Evolutionary conservation across 169 alveolate species (phyloP).

Genomic region (Condylostoma magnum): DNA sequence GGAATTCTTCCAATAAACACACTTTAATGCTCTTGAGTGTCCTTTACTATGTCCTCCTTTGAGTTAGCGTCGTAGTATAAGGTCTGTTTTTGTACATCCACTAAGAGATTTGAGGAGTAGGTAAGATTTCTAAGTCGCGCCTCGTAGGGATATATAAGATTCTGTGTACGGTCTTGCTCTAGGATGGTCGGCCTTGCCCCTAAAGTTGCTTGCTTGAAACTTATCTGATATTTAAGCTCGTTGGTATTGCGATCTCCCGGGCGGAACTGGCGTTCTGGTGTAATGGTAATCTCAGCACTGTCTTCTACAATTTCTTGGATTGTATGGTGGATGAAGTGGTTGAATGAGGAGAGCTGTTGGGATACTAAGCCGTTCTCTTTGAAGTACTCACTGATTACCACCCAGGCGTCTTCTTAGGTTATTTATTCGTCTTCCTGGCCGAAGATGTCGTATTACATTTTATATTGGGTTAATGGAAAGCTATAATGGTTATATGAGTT

Average conservation of each 20-base stretch:
- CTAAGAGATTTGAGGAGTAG: slow-evolving; percentile 76
- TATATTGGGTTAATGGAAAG: too few species aligned
- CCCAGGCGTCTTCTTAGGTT: slow-evolving; percentile 87
- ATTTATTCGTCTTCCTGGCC: slow-evolving; percentile 63
- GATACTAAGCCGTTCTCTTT: slow-evolving; percentile 93
- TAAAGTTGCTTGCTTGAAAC: slow-evolving; percentile 92
- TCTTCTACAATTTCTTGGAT: slow-evolving; percentile 95
- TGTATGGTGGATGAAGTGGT: slow-evolving; percentile 93
- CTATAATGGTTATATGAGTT: too few species aligned
- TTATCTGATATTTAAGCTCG: slow-evolving; percentile 84
- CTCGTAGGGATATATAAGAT: slow-evolving; percentile 94
- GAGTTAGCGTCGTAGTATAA: slow-evolving; percentile 52
- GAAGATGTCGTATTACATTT: too few species aligned
- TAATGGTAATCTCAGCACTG: slow-evolving; percentile 90
- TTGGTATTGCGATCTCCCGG: slow-evolving; percentile 80
- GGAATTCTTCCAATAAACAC: slow-evolving; percentile 95
- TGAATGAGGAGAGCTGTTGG: slow-evolving; percentile 95
- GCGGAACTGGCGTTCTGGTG: slow-evolving; percentile 83
- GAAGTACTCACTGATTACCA: slow-evolving; percentile 82
- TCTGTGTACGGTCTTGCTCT: slow-evolving; percentile 90
- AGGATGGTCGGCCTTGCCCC: slow-evolving; percentile 88
- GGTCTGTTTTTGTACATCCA: slow-evolving; percentile 73
- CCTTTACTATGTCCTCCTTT: slow-evolving; percentile 49
- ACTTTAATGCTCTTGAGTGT: slow-evolving; percentile 73
- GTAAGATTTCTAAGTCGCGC: slow-evolving; percentile 96